Base-by-base conservation (phyloP, 2,329 filamentous ascomycete genomes). In the Venturiaceae sp. region DNA sequence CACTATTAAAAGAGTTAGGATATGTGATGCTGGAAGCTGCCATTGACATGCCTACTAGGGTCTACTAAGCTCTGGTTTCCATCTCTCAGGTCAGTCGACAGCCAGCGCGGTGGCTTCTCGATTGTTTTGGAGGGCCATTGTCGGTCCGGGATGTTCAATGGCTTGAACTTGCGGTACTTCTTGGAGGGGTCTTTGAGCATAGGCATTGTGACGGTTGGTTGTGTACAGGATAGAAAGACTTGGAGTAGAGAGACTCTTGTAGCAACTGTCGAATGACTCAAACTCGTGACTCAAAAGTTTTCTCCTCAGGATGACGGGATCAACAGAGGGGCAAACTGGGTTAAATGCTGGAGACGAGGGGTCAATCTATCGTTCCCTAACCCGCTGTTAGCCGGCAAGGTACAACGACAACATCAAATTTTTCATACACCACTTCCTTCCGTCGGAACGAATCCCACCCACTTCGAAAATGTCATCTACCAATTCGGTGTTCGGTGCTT, bases 1-100 rank as follows among this genome's bases (percentile, higher is more conserved):
- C 90, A 94, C 9, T 36, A 52, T 36, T 26, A 32, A 28, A 50
- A 4, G 23, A 6, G 44, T 50, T 50, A 50, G 44, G 5, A 50
- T 23, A 50, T 26, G 44, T 8, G 54, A 23, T 41, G 28, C 34
- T 33, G 26, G 19, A 14, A 3, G 28, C 34, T 28, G 16, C 41
- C 19, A 26, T 47, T 53, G 19, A 28, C 41, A 37, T 60, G 41
- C 23, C 46, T 37, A 53, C 33, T 96, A 63, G 92, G 92, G 71
- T 96, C 90, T 34, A 90, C 85, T 72, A 96, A 79, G 72, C 87
- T 92, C 78, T 97, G 92, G 79, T 96, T 96, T 59, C 92, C 92
- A 78, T 97, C 92, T 68, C 92, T 81, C 66, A 95, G 76, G 71
- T 94, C 88, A 41, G 90, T 95, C 47, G 88, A 87, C 69, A 96